These are phyloP conservation scores for Aspergillus bridgeri DNA, from an alignment of 495 filamentous ascomycete species.

Conservation along the genomic window DNA sequence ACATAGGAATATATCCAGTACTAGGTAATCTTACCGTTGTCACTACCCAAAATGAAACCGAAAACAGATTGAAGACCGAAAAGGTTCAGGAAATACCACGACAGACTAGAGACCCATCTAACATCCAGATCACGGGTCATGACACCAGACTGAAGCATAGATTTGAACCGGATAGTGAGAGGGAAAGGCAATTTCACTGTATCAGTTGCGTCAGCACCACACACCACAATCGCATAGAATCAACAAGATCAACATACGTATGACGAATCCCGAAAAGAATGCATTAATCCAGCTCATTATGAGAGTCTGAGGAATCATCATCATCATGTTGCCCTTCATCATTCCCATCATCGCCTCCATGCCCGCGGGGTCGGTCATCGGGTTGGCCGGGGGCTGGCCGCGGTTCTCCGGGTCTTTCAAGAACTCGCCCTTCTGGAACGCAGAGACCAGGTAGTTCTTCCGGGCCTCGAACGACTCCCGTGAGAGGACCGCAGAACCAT, in stretches of 20 bases:
- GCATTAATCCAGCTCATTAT: constrained; percentile 99
- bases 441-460: constrained; percentile 73
- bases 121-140: constrained; percentile 95
- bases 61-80: constrained; percentile 98
- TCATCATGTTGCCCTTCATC: constrained; percentile 99
- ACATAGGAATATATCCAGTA: neutral
- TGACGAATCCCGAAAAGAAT: constrained; percentile 96
- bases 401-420: constrained; percentile 82
- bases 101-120: constrained; percentile 94
- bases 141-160: constrained; percentile 96
- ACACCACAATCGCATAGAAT: neutral
- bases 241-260: constrained; percentile 59
- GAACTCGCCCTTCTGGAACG: constrained; percentile 80
- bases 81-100: constrained; percentile 97
- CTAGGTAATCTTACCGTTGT: constrained; percentile 69
- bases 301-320: constrained; percentile 98
- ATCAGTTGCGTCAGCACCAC: constrained; percentile 12
- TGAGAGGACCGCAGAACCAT: constrained; percentile 67
- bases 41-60: constrained; percentile 91
- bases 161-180: constrained; percentile 96
- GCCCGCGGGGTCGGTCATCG: constrained; percentile 92
- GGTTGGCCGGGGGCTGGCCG: constrained; percentile 86
- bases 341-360: constrained; percentile 99
- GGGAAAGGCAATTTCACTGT: constrained; percentile 98
- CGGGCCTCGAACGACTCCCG: constrained; percentile 70